Percentiles rank a stretch among this genome's conserved stretches.
Conservation (phyloP, 2,329 filamentous ascomycete genomes). For the Teratosphaeria gauchensis region DNA sequence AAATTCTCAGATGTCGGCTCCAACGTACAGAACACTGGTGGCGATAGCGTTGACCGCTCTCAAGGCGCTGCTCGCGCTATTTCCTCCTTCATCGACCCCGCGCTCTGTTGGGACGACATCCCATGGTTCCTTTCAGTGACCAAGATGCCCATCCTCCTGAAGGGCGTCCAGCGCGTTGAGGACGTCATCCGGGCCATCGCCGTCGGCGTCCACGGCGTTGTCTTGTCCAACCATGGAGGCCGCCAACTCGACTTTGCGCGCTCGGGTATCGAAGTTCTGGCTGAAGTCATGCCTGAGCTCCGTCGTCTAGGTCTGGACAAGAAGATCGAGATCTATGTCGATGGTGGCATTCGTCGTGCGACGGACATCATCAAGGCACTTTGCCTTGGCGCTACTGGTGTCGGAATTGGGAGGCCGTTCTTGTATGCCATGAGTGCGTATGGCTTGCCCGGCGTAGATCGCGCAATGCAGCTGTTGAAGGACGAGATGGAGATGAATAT, state of each 20-base stretch:
- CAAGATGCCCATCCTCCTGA: slow-evolving; percentile 88
- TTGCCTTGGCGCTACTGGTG: slow-evolving; percentile 81
- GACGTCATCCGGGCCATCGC: slow-evolving; percentile 72
- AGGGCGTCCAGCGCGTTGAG: slow-evolving; percentile 92
- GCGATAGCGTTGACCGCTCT: slow-evolving; percentile 66
- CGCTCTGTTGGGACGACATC: slow-evolving; percentile 78
- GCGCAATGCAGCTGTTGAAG: slow-evolving; percentile 63
- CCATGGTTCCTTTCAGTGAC: slow-evolving; percentile 87
- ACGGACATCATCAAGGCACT: slow-evolving; percentile 95
- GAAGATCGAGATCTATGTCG: slow-evolving; percentile 63
- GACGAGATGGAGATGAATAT: slow-evolving; percentile 99
- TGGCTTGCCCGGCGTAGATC: slow-evolving; percentile 74
- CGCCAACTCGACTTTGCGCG: slow-evolving; percentile 87
- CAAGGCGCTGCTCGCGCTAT: slow-evolving; percentile 94
- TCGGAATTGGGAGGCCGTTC: slow-evolving; percentile 91
- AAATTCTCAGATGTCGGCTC: slow-evolving; percentile 68
- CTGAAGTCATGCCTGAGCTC: slow-evolving; percentile 83
- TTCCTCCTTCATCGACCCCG: slow-evolving; percentile 91
- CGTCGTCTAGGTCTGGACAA: slow-evolving; percentile 62
- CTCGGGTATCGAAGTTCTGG: slow-evolving; percentile 79
- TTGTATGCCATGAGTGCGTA: slow-evolving; percentile 94
- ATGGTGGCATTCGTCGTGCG: slow-evolving; percentile 80
- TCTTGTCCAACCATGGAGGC: slow-evolving; percentile 92
- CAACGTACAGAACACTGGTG: slow-evolving; percentile 61
- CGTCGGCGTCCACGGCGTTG: slow-evolving; percentile 74